These are phyloP conservation scores for Ceratocystis ficicola DNA, from an alignment of 2,329 filamentous ascomycete species.

Conservation along the genomic window DNA sequence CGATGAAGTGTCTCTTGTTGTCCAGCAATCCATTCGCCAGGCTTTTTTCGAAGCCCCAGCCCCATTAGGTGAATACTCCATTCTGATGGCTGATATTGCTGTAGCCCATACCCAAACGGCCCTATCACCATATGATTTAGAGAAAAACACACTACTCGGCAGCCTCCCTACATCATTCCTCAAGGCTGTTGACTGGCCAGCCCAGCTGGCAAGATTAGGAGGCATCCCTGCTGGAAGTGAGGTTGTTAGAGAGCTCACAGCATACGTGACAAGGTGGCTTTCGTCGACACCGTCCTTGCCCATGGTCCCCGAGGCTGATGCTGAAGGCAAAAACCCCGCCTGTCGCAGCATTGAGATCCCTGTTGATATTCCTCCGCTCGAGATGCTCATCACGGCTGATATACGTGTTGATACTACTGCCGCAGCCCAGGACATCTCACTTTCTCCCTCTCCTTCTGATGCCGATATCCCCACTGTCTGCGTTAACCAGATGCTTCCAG, in stretches of 20 bases:
- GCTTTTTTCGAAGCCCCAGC: slow-evolving; percentile 28
- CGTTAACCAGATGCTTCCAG: slow-evolving; percentile 53
- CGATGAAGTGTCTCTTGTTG: slow-evolving; percentile 51
- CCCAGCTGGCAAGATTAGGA: slow-evolving; percentile 9
- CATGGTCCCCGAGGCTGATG: not conserved
- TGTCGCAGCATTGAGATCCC: slow-evolving; percentile 63
- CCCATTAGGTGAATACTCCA: slow-evolving; percentile 36
- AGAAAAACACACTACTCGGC: slow-evolving; percentile 42
- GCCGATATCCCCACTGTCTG: slow-evolving; percentile 34
- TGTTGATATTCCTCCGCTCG: slow-evolving; percentile 74
- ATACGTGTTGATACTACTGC: slow-evolving; percentile 39
- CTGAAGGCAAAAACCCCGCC: not conserved
- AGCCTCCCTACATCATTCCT: slow-evolving; percentile 26
- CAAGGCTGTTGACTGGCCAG: slow-evolving; percentile 21
- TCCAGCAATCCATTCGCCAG: slow-evolving; percentile 35
- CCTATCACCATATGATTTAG: slow-evolving; percentile 41
- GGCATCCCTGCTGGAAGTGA: slow-evolving; percentile 9
- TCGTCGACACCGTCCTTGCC: slow-evolving; percentile 24
- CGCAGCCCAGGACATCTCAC: slow-evolving; percentile 24
- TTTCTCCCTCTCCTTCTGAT: slow-evolving; percentile 22
- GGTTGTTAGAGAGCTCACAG: slow-evolving; percentile 23
- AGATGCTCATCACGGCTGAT: slow-evolving; percentile 70
- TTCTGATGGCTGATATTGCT: slow-evolving; percentile 36
- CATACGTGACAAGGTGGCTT: slow-evolving; percentile 33
- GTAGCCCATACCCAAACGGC: slow-evolving; percentile 34